A percentile compares a stretch with the other conserved stretches of the same genome.
These are phyloP conservation scores for Cynanchum wilfordii DNA, from an alignment of 257 asterid genomes.

Conservation along the genomic window DNA sequence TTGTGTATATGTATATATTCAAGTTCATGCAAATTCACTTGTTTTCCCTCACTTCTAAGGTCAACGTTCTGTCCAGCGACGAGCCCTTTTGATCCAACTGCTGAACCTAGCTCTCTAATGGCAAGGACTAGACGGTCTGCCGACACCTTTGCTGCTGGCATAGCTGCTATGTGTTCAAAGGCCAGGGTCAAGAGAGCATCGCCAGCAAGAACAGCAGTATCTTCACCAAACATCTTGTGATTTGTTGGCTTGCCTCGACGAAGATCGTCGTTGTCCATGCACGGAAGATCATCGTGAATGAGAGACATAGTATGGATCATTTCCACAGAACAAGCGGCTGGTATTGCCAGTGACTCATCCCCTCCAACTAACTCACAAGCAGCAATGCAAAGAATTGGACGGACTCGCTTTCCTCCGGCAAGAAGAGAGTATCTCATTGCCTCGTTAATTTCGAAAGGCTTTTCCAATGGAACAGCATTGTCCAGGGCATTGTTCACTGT, in stretches of 20 bases:
- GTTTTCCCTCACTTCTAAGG: slow-evolving; percentile 46
- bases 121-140: slow-evolving; percentile 35
- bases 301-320: slow-evolving; percentile 79
- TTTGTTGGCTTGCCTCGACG: slow-evolving; percentile 62
- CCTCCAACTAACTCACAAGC: slow-evolving; percentile 62
- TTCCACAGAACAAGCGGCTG: slow-evolving; percentile 57
- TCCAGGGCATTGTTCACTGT: slow-evolving; percentile 48
- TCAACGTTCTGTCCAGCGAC: slow-evolving; percentile 67
- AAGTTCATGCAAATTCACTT: slow-evolving; percentile 34
- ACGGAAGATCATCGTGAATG: slow-evolving; percentile 70
- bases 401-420: slow-evolving; percentile 59
- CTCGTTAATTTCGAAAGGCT: slow-evolving; percentile 47
- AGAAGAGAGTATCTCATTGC: slow-evolving; percentile 75
- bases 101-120: slow-evolving; percentile 47
- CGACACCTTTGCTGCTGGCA: slow-evolving; percentile 22
- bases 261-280: slow-evolving; percentile 65
- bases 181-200: slow-evolving; percentile 64
- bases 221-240: slow-evolving; percentile 59
- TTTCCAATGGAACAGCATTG: slow-evolving; percentile 50
- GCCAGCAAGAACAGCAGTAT: slow-evolving; percentile 59
- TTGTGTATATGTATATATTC: slow-evolving; percentile 68
- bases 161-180: slow-evolving; percentile 50
- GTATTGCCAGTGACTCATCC: slow-evolving; percentile 37
- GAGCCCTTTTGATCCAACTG: slow-evolving; percentile 56
- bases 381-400: slow-evolving; percentile 63